Evolutionary conservation across 352 stramenopile species (phyloP).

Genomic region (Globisporangium middletonii): DNA sequence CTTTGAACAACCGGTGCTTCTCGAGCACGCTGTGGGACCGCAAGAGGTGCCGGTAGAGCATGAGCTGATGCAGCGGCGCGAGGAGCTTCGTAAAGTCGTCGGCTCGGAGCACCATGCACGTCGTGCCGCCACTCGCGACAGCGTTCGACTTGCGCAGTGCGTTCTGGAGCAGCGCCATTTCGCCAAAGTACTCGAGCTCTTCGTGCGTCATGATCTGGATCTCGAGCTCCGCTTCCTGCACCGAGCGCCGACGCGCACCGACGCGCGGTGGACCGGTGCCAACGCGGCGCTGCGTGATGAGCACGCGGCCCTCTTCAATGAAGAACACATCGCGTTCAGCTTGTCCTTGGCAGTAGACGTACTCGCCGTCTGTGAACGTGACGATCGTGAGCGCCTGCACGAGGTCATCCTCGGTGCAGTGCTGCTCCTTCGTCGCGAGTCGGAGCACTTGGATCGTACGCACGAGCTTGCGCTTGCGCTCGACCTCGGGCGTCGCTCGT

Average conservation of each 20-base stretch:
- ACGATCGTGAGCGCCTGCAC: conserved; percentile 25
- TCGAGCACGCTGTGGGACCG: conserved; percentile 48
- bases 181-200: conserved; percentile 63
- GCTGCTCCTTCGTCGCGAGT: conserved; percentile 35
- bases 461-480: conserved; percentile 47
- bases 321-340: conserved; percentile 53
- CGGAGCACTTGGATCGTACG: conserved; percentile 43
- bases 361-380: conserved; percentile 46
- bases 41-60: conserved; percentile 53
- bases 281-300: conserved; percentile 47
- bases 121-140: conserved; percentile 40
- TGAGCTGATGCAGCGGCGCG: conserved; percentile 41
- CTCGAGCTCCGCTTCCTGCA: conserved; percentile 43
- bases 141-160: conserved; percentile 35
- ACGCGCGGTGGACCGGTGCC: conserved; percentile 8
- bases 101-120: conserved; percentile 42
- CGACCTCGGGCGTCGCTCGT: conserved; percentile 8
- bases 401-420: conserved; percentile 39
- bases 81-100: conserved; percentile 35
- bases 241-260: conserved; percentile 24
- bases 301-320: conserved; percentile 64
- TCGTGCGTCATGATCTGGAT: conserved; percentile 47
- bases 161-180: conserved; percentile 40
- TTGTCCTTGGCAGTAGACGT: conserved; percentile 63
- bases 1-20: conserved; percentile 59